Evolutionary conservation across 208 protist genomes (phyloP), one percentile per base, ranked within the genome.

Genomic region (Acanthamoeba healyi): DNA sequence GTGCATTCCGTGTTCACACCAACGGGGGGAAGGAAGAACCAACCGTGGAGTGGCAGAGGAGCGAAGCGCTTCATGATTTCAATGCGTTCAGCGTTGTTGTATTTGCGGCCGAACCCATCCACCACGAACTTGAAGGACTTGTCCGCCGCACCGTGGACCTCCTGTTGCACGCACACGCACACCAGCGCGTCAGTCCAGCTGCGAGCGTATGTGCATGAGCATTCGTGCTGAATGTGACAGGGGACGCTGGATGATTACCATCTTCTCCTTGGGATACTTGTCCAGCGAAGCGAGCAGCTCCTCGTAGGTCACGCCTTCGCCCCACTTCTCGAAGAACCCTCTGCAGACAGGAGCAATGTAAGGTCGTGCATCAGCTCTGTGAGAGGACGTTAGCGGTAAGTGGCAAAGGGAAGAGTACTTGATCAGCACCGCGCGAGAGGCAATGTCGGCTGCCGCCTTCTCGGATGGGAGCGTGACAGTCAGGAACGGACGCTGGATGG

Each of bases 31-130:
- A n/a, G n/a, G n/a, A n/a, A n/a, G n/a, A n/a, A n/a, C n/a, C n/a
- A 40, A 72, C 84, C 84, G 6, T 51, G 26, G 14, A 91, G 40
- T 22, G 84, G 84, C 14, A 91, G 49, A 24, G 15, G 14, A 17
- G 88, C 88, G 36, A 93, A 93, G 42, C 42, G 63, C 42, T 93
- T 93, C 44, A 93, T 93, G 36, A 72, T 93, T 17, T 93, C 61
- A 42, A 93, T 49, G 12, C 49, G 56, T 63, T 93, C 63, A 29
- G 38, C 88, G 6, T 61, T 46, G 14, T 49, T 40, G 65, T 93
- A 36, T n/a, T 54, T 72, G 4, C 88, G 88, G 17, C 88, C 88
- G 46, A 93, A 93, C 3, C 63, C 88, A 72, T 93, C 88, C 22
- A 93, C 88, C 9, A 65, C 46, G 24, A 81, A 79, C 44, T 79